These are phyloP conservation scores for Sugiyamaella neomexicana DNA, from an alignment of 1,139 yeast species.

Conservation along the genomic window DNA sequence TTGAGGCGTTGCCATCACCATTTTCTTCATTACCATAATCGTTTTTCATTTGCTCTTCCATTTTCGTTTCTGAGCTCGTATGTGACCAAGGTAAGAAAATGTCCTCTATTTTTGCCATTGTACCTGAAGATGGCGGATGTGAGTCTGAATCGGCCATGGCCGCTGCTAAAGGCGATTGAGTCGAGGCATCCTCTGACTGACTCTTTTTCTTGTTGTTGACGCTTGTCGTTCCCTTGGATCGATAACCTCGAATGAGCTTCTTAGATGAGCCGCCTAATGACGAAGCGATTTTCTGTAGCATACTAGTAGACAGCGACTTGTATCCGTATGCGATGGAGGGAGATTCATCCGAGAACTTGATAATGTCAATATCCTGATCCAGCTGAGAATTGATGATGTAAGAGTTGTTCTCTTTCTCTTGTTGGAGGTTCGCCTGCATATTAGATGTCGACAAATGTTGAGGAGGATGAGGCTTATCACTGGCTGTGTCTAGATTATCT, in stretches of 20 bases:
- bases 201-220: constrained; percentile 14
- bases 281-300: constrained; percentile 20
- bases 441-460: neutral
- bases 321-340: constrained; percentile 13
- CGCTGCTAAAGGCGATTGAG: neutral
- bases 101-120: constrained; percentile 9
- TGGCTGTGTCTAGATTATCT: neutral
- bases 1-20: constrained; percentile 4
- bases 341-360: constrained; percentile 15
- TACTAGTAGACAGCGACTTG: constrained; percentile 12
- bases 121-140: constrained; percentile 1
- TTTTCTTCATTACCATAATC: constrained; percentile 28
- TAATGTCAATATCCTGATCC: constrained; percentile 19
- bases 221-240: constrained; percentile 16
- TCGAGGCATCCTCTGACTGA: neutral
- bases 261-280: constrained; percentile 13
- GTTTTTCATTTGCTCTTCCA: constrained; percentile 34
- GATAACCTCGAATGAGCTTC: constrained; percentile 23
- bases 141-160: constrained; percentile 6
- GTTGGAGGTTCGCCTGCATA: constrained; percentile 2
- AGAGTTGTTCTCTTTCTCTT: constrained; percentile 11
- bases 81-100: constrained; percentile 16
- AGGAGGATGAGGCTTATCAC: neutral
- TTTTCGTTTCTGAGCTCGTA: constrained; percentile 19
- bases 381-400: constrained; percentile 6